phyloP scores from a whole-genome alignment of 2,329 filamentous ascomycete species.

The Fusarium buharicum region DNA sequence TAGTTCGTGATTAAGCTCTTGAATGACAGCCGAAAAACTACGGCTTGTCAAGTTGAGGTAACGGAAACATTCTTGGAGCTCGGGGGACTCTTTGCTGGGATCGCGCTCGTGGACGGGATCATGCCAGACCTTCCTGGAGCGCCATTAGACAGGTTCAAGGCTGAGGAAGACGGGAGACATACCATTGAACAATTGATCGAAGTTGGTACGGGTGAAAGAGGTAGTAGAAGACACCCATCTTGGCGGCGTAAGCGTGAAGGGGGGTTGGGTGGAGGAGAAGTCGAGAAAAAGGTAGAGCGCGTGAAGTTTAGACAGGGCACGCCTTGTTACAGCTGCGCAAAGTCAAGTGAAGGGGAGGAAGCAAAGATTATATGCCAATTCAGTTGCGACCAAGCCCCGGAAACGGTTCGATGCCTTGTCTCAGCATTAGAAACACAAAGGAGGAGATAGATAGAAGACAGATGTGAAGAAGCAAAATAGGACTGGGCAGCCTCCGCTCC shows the following conservation, averaged over 20 bases:
- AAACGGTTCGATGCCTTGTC: slow-evolving; percentile 35
- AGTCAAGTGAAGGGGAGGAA: slow-evolving; percentile 24
- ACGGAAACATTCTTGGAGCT: slow-evolving; percentile 84
- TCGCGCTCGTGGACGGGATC: slow-evolving; percentile 90
- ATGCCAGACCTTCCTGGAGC: slow-evolving; percentile 90
- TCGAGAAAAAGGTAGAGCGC: slow-evolving; percentile 11
- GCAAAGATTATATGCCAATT: slow-evolving; percentile 41
- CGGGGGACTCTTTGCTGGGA: slow-evolving; percentile 75
- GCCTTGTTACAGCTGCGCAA: slow-evolving; percentile 21
- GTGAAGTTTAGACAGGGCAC: slow-evolving; percentile 35
- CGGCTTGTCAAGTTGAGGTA: slow-evolving; percentile 89
- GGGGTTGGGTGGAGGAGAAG: slow-evolving; percentile 5
- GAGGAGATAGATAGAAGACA: slow-evolving; percentile 29
- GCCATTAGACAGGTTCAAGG: slow-evolving; percentile 10
- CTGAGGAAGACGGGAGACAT: slow-evolving; percentile 45
- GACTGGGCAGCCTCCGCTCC: slow-evolving; percentile 38
- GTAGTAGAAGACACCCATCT: slow-evolving; percentile 76
- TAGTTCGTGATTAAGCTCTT: slow-evolving; percentile 94
- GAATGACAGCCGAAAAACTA: slow-evolving; percentile 91
- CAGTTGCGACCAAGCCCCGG: slow-evolving; percentile 37
- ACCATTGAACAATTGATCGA: slow-evolving; percentile 91
- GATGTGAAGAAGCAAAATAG: slow-evolving; percentile 37
- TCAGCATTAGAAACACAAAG: slow-evolving; percentile 33
- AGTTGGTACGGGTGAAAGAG: slow-evolving; percentile 80
- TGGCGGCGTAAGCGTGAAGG: slow-evolving; percentile 44